These are phyloP conservation scores for Colletotrichum sp. DNA, from an alignment of 2,329 filamentous ascomycete species.

Conservation along the genomic window DNA sequence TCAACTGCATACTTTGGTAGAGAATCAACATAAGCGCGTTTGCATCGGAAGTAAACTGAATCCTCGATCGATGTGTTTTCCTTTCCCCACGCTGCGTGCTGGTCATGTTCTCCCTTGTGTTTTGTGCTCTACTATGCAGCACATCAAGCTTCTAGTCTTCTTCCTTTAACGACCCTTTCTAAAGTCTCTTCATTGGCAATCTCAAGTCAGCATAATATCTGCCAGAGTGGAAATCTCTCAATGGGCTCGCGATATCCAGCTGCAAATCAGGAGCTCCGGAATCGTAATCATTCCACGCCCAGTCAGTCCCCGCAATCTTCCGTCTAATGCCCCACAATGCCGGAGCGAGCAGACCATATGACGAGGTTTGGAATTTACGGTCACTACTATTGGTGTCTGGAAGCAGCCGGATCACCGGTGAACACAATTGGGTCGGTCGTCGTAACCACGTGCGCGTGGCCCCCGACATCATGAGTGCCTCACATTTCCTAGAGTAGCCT, in stretches of 20 bases:
- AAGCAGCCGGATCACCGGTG: background rate
- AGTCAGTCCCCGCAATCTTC: background rate
- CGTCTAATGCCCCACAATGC: background rate
- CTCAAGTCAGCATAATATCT: background rate
- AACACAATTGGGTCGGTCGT: background rate
- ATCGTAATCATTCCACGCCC: background rate
- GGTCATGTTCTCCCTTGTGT: background rate
- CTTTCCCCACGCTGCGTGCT: background rate
- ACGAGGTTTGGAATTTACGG: background rate
- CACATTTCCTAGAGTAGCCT: background rate
- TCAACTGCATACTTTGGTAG: background rate
- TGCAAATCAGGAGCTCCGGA: background rate
- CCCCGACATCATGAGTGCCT: background rate
- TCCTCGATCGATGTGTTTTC: background rate
- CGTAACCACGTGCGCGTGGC: background rate
- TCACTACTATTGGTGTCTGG: background rate
- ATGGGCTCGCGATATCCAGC: background rate
- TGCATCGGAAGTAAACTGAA: background rate
- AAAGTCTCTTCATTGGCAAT: background rate
- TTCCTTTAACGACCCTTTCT: accelerated
- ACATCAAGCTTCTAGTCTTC: background rate
- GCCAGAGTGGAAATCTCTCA: background rate
- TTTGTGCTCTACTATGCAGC: background rate
- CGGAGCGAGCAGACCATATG: background rate
- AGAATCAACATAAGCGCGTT: background rate